phyloP scores from a whole-genome alignment of 169 alveolate genomes.

The Plasmodium blacklocki region DNA sequence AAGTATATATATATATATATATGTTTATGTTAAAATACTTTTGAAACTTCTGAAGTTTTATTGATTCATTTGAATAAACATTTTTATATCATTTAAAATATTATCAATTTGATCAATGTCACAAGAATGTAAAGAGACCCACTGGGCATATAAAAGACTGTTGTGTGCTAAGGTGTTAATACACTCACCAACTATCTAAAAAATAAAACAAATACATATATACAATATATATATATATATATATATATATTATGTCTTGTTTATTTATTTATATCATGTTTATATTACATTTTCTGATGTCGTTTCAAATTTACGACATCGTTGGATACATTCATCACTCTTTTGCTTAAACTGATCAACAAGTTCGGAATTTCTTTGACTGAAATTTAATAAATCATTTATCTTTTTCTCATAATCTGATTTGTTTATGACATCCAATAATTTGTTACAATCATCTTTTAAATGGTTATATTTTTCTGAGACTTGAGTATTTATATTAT shows the following conservation, averaged over 20 bases:
- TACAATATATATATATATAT: conserved; percentile 2
- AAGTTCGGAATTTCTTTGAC: conserved; percentile 38
- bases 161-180: conserved; percentile 41
- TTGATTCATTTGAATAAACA: conserved; percentile 28
- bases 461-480: conserved; percentile 57
- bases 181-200: conserved; percentile 68
- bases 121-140: conserved; percentile 68
- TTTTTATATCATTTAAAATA: conserved; percentile 16
- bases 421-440: conserved; percentile 24
- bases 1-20: neutral
- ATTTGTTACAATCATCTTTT: conserved; percentile 26
- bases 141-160: conserved; percentile 66
- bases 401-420: conserved; percentile 52
- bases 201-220: neutral
- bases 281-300: conserved; percentile 57
- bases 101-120: conserved; percentile 45
- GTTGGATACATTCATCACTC: conserved; percentile 75
- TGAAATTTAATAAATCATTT: conserved; percentile 11
- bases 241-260: neutral
- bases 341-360: conserved; percentile 51
- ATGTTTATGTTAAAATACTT: conserved; percentile 6
- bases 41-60: neutral
- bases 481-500: conserved; percentile 67
- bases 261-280: neutral
- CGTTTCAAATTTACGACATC: conserved; percentile 74